Percentiles rank a stretch among this genome's conserved stretches.
Conservation (phyloP, 768 basidiomycete species). For the Mycena leptocephala region DNA sequence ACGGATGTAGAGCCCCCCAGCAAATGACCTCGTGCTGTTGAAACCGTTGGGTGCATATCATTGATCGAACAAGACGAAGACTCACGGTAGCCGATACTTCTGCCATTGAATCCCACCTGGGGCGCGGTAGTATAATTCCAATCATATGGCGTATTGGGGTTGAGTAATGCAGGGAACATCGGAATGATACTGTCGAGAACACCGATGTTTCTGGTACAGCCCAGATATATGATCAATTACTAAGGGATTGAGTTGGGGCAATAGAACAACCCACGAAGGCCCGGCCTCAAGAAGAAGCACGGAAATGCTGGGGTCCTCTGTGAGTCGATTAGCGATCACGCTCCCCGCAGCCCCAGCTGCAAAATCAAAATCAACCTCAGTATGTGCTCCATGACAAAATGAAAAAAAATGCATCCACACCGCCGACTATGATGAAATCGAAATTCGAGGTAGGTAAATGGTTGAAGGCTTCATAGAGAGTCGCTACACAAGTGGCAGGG, state of each 20-base stretch:
- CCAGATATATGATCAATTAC: not conserved
- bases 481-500: constrained; percentile 1
- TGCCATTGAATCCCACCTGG: constrained; percentile 42
- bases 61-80: not conserved
- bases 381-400: too few species aligned
- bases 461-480: constrained; percentile 8
- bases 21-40: constrained; percentile 43
- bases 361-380: not conserved
- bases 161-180: constrained; percentile 11
- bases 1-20: constrained; percentile 52
- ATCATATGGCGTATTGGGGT: constrained; percentile 38
- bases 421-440: constrained; percentile 24
- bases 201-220: constrained; percentile 13
- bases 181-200: constrained; percentile 17
- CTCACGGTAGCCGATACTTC: constrained; percentile 39
- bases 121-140: constrained; percentile 57
- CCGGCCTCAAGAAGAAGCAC: constrained; percentile 27
- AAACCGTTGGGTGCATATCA: not conserved
- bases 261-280: constrained; percentile 1
- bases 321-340: constrained; percentile 21
- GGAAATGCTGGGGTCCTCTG: not conserved
- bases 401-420: not conserved
- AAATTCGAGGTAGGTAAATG: not conserved
- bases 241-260: not conserved
- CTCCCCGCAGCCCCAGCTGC: constrained; percentile 28